Evolutionary conservation across 345 rosid genomes (phyloP).

Genomic region (Ceriops zippeliana): DNA sequence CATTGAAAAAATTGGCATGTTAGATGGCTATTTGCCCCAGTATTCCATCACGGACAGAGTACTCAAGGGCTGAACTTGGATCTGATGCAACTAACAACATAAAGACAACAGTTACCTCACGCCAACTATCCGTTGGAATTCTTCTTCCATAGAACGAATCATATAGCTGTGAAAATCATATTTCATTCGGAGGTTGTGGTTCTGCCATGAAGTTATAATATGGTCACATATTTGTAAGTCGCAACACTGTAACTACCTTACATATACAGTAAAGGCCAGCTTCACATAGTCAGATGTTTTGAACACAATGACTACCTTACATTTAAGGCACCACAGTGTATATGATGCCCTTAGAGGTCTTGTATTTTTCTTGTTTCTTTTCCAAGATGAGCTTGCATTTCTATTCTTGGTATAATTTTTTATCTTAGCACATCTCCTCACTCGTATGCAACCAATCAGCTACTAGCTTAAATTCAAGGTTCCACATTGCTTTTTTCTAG

Average conservation of each 20-base stretch:
- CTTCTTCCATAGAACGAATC: conserved; percentile 99
- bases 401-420: too few relatives aligned
- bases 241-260: too few relatives aligned
- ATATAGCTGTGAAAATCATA: conserved; percentile 95
- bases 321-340: too few relatives aligned
- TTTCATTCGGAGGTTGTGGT: conserved; percentile 63
- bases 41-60: background rate
- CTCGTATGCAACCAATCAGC: too few relatives aligned
- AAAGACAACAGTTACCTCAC: conserved; percentile 51
- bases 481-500: background rate
- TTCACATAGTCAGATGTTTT: too few relatives aligned
- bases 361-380: too few relatives aligned
- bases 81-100: background rate
- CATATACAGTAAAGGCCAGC: too few relatives aligned
- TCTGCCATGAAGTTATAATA: conserved; percentile 46
- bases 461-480: background rate
- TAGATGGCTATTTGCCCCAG: conserved; percentile 17
- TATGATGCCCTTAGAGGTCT: too few relatives aligned
- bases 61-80: background rate
- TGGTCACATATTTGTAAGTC: background rate
- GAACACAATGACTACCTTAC: background rate
- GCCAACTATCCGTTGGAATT: conserved; percentile 89
- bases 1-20: conserved; percentile 18
- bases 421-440: too few relatives aligned
- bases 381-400: too few relatives aligned